A percentile compares a stretch with the other conserved stretches of the same genome.
Evolutionary conservation across 192 early-diverging fungal species (phyloP).

Genomic region (Coemansia pectinata): DNA sequence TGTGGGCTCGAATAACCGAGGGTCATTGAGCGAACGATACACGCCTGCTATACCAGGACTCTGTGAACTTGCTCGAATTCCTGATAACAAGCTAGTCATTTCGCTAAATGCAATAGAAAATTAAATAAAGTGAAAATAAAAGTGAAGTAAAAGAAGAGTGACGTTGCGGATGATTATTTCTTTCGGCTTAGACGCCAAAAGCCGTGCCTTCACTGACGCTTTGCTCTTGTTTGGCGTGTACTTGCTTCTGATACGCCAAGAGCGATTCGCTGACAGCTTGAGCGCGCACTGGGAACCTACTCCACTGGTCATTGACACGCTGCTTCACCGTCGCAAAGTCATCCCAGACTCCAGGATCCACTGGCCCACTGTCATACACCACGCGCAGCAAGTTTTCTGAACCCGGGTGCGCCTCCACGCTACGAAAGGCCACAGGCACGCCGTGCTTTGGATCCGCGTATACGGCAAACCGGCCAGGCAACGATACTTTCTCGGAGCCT

Average conservation of each 20-base stretch:
- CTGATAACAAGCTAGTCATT: constrained; percentile 34
- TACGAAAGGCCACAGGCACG: constrained; percentile 35
- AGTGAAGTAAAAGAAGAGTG: not conserved
- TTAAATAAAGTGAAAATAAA: not conserved
- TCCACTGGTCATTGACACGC: constrained; percentile 64
- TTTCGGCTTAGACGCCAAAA: constrained; percentile 11
- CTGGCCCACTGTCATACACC: constrained; percentile 65
- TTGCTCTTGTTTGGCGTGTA: constrained; percentile 17
- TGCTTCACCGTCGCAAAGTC: constrained; percentile 60
- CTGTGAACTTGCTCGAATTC: constrained; percentile 29
- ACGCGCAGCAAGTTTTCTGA: constrained; percentile 55
- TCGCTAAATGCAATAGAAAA: not conserved
- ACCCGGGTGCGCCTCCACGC: constrained; percentile 8
- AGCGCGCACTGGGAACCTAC: constrained; percentile 41
- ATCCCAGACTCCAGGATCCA: constrained; percentile 54
- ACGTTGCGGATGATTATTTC: not conserved
- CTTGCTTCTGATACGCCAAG: constrained; percentile 23
- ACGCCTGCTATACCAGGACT: not conserved
- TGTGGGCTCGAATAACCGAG: constrained; percentile 30
- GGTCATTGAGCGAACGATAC: constrained; percentile 24
- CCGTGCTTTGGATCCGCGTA: constrained; percentile 28
- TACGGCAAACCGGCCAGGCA: constrained; percentile 65
- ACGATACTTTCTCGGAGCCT: constrained; percentile 68
- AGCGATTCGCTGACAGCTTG: constrained; percentile 43
- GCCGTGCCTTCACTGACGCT: constrained; percentile 19